Conservation (phyloP, 352 stramenopile species). For the Pythium aphanidermatum region DNA sequence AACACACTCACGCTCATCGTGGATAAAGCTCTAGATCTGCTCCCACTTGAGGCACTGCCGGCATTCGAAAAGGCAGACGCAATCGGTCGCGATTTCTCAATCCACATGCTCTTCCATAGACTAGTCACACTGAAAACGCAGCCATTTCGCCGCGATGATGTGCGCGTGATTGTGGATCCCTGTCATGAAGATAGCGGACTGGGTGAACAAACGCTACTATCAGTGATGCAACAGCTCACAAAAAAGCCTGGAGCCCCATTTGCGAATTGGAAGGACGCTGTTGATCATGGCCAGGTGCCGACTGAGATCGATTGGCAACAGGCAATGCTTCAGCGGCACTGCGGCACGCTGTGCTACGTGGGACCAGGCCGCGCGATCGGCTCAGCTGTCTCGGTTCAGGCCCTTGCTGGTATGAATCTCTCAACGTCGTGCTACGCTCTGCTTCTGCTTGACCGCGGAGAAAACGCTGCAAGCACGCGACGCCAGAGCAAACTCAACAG, state of each 20-base stretch:
- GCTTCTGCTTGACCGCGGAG: constrained; percentile 69
- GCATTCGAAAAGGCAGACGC: constrained; percentile 37
- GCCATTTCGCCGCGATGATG: constrained; percentile 46
- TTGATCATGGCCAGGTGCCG: constrained; percentile 52
- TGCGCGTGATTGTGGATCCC: constrained; percentile 61
- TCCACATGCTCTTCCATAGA: constrained; percentile 60
- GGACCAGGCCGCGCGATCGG: constrained; percentile 62
- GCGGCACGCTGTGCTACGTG: constrained; percentile 64
- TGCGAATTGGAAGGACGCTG: constrained; percentile 51
- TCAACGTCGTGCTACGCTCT: constrained; percentile 57
- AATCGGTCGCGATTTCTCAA: constrained; percentile 60
- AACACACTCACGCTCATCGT: constrained; percentile 47
- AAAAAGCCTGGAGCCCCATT: constrained; percentile 24
- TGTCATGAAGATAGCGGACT: constrained; percentile 40
- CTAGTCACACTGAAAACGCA: constrained; percentile 44
- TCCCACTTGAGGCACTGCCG: constrained; percentile 53
- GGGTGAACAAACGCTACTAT: constrained; percentile 35
- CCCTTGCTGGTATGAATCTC: constrained; percentile 68
- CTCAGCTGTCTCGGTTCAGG: constrained; percentile 29
- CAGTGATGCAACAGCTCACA: constrained; percentile 34
- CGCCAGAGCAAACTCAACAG: constrained; percentile 86
- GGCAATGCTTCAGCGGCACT: constrained; percentile 41
- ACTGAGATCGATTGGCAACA: constrained; percentile 69
- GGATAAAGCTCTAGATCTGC: constrained; percentile 36
- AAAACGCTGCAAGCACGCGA: constrained; percentile 65